Evolutionary conservation across 768 basidiomycete species (phyloP), one percentile per base, ranked within the genome.

Genomic region (Tulasnella sp.): DNA sequence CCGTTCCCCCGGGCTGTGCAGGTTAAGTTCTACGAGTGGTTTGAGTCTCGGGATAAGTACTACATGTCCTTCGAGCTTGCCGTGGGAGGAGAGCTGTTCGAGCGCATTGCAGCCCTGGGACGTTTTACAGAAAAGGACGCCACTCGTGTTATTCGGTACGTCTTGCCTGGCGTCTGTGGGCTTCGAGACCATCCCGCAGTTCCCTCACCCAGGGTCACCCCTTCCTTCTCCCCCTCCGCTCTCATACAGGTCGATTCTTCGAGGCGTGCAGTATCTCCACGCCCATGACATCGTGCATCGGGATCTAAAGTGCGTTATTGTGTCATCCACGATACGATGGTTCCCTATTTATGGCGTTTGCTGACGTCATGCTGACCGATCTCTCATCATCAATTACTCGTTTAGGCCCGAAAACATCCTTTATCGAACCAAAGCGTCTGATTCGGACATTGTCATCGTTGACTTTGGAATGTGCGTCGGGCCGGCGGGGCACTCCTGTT

Each of bases 11-110:
- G 78, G 8, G 31, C 50, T 46, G 12, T 24, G 46, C 84, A 96
- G 95, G 95, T 98, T 80, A 97, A 97, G 85, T 96, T 98, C 84
- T 97, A 93, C 85, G 96, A 98, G 85, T 96, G 94, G 92, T 99
- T 99, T 85, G 98, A 99, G 84, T 95, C 94, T 12, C 89, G 96
- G 82, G 90, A 92, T 22, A 98, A 98, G 87, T 98, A 96, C 86
- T 99, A 97, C 84, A 91, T 99, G n/a, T 90, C 94, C 0, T 98
- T 98, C 84, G 96, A 98, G 85, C 93, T 99, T 12, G 97, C 96
- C 0, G 89, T 91, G 0, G 97, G 98, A 7, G 98, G 98, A 42
- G 98, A 99, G 84, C 90, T 99, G 1, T 99, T 99, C 84, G 94
- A 96, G 75, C 90, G 96, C 72, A 95, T 99, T 82, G 86, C 93